Percentiles rank a stretch among this genome's conserved stretches.
These are phyloP conservation scores for Amyloporia xantha DNA, from an alignment of 768 basidiomycete species.

Conservation along the genomic window DNA sequence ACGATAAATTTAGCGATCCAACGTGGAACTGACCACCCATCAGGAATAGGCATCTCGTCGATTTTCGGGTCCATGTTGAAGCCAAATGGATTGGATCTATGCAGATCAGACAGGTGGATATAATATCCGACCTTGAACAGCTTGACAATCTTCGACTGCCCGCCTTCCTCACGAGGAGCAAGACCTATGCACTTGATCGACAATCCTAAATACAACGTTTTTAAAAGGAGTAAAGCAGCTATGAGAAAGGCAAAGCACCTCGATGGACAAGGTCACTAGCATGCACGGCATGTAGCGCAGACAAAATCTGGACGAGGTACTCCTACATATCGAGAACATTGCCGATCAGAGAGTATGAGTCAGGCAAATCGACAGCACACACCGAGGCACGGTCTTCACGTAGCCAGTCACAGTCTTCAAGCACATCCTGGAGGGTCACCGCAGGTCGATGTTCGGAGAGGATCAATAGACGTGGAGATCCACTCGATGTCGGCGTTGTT, in stretches of 20 bases:
- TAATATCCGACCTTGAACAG: constrained; percentile 68
- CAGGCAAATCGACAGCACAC: constrained; percentile 17
- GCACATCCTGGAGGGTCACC: constrained; percentile 60
- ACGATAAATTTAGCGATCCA: constrained; percentile 3
- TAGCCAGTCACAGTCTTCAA: constrained; percentile 74
- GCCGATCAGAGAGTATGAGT: background rate
- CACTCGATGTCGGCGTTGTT: constrained; percentile 40
- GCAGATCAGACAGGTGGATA: constrained; percentile 68
- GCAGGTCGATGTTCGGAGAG: constrained; percentile 68
- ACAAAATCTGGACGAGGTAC: constrained; percentile 67
- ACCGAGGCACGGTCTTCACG: constrained; percentile 67
- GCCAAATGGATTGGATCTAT: constrained; percentile 78
- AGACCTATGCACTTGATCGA: constrained; percentile 56
- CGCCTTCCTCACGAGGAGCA: constrained; percentile 39
- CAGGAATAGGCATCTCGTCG: constrained; percentile 28
- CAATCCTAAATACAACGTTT: constrained; percentile 47
- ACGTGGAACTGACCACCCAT: constrained; percentile 41
- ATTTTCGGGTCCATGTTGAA: constrained; percentile 19
- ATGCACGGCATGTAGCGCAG: constrained; percentile 64
- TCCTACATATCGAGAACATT: constrained; percentile 39
- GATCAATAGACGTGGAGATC: constrained; percentile 51
- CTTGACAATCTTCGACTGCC: constrained; percentile 63
- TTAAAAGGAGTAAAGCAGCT: too few relatives aligned
- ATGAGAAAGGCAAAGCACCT: constrained; percentile 40
- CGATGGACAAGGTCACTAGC: constrained; percentile 62